These are phyloP conservation scores for Penicillium sumatraense DNA, from an alignment of 2,329 filamentous ascomycete genomes.

Conservation along the genomic window DNA sequence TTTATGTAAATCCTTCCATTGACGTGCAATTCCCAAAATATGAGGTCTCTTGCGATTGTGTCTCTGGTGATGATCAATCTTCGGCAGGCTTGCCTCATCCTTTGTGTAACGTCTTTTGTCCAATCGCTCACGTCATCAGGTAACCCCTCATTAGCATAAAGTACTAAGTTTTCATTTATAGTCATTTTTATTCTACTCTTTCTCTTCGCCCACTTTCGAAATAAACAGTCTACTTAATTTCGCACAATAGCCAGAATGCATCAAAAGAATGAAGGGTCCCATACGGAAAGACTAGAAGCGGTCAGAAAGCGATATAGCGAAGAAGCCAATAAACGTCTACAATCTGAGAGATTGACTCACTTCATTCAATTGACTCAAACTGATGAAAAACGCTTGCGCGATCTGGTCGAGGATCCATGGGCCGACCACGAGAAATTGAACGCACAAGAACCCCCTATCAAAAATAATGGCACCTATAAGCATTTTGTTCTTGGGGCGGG, in stretches of 20 bases:
- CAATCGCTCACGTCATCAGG: background rate
- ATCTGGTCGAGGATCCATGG: background rate
- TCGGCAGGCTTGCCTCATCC: no score
- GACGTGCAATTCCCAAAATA: no score
- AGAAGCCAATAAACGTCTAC: background rate
- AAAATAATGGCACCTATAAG: background rate
- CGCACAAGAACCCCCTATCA: background rate
- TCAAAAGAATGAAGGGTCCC: background rate
- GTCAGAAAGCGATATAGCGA: background rate
- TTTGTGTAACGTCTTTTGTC: background rate
- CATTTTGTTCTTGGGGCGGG: slow-evolving; percentile 48
- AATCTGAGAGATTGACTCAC: background rate
- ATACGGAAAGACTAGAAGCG: background rate
- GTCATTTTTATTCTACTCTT: no score
- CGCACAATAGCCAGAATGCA: no score
- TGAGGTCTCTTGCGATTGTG: no score
- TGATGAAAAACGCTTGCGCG: background rate
- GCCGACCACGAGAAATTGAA: background rate
- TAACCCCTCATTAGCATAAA: background rate
- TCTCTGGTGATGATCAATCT: background rate
- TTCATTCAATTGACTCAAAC: background rate
- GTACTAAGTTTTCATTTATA: no score
- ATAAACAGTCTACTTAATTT: background rate
- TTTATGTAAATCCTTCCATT: no score
- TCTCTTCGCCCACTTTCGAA: background rate